A percentile compares a stretch with the other conserved stretches of the same genome.
Conservation (phyloP, 2,329 filamentous ascomycete species). For the Cladosporium sp. region DNA sequence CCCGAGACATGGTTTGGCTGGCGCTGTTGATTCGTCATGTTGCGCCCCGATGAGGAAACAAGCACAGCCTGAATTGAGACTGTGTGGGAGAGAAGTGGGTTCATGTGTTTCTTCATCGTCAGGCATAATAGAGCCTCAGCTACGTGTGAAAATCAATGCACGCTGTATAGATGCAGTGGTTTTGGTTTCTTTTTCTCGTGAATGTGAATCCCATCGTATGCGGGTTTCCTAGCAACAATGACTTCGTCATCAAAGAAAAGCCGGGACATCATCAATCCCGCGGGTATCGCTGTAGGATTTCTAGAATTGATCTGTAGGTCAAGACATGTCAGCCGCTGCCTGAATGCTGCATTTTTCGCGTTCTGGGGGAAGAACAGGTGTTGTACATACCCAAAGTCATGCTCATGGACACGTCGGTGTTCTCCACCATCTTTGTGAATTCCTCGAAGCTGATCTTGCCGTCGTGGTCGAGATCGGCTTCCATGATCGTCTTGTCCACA, state of each 20-base stretch:
- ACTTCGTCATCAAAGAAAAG: not conserved
- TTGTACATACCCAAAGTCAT: constrained; percentile 58
- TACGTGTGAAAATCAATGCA: not conserved
- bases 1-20: no score
- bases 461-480: constrained; percentile 91
- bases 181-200: constrained; percentile 11
- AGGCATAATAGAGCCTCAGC: not conserved
- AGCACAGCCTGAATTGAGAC: no score
- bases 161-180: constrained; percentile 7
- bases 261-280: not conserved
- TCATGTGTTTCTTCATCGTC: not conserved
- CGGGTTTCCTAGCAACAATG: not conserved
- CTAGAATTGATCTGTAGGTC: constrained; percentile 10
- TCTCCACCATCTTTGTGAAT: constrained; percentile 98
- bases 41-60: no score
- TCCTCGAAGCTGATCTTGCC: constrained; percentile 99
- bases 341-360: no score
- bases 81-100: not conserved
- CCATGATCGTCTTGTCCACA: constrained; percentile 99
- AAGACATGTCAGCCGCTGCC: not conserved
- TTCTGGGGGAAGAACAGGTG: not conserved
- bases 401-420: constrained; percentile 68
- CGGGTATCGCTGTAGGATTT: constrained; percentile 7
- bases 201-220: not conserved
- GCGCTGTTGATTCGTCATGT: no score